These are phyloP conservation scores for Amorphotheca resinae DNA, from an alignment of 495 filamentous ascomycete species.

Conservation along the genomic window DNA sequence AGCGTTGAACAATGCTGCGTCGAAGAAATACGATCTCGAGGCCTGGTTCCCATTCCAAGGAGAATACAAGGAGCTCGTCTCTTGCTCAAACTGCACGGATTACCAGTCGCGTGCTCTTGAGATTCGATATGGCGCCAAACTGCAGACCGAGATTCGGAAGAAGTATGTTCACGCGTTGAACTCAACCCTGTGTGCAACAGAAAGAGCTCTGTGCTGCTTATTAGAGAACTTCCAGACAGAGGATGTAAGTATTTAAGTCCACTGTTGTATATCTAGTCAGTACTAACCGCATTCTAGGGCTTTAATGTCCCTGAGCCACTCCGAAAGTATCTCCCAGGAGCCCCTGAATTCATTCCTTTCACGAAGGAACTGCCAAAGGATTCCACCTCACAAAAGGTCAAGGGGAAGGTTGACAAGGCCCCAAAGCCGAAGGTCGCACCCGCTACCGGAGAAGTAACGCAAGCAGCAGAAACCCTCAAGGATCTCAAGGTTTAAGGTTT, in stretches of 20 bases:
- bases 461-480: slow-evolving; percentile 17
- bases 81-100: slow-evolving; percentile 91
- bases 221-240: slow-evolving; percentile 95
- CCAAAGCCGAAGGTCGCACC: slow-evolving; percentile 24
- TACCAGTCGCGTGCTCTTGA: slow-evolving; percentile 85
- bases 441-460: slow-evolving; percentile 1
- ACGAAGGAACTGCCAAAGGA: slow-evolving; percentile 73
- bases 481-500: slow-evolving; percentile 14
- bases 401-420: slow-evolving; percentile 34
- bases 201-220: slow-evolving; percentile 85
- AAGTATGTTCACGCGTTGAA: slow-evolving; percentile 92
- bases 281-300: slow-evolving; percentile 38
- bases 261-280: background rate
- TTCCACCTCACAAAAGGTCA: slow-evolving; percentile 46
- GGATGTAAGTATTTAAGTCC: slow-evolving; percentile 40
- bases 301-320: slow-evolving; percentile 77
- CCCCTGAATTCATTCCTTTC: slow-evolving; percentile 77
- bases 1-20: slow-evolving; percentile 82
- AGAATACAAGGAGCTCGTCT: slow-evolving; percentile 96
- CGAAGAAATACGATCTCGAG: slow-evolving; percentile 93
- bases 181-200: slow-evolving; percentile 83
- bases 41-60: slow-evolving; percentile 95
- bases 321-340: slow-evolving; percentile 82
- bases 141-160: slow-evolving; percentile 68
- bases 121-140: slow-evolving; percentile 72